Base-by-base conservation (phyloP, 352 stramenopile genomes). In the Aphanomyces astaci region DNA sequence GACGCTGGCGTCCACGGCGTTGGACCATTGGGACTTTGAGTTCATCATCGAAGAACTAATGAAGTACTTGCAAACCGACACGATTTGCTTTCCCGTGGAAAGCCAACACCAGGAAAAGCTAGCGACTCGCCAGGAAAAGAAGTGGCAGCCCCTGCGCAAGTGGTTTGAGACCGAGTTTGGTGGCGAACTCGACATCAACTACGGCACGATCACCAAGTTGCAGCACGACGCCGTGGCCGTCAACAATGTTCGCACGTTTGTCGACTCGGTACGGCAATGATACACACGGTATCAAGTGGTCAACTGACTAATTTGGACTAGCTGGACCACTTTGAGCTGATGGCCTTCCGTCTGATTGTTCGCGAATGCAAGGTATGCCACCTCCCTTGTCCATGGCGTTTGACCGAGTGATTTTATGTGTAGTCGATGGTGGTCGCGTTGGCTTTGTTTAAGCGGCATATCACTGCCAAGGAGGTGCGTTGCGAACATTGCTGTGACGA, bases 1-100 rank as follows among this genome's bases (percentile, higher is more conserved):
- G 87, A 86, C 87, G 67, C 78, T 95, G 46, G 85, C 81, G 39
- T 90, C 85, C 24, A 95, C 87, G 25, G 80, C 82, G 53, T 71
- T 95, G 51, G 87, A 95, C 64, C 66, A 93, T 49, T 71, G 71
- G 52, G 81, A 92, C 63, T 69, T 87, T 28, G 53, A 57, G 13
- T 36, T 66, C 31, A 71, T 71, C 53, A 73, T 94, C 32, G 70
- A 84, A 53, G 85, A 95, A 73, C 90, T 95, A 73, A 75, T 93
- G 75, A 85, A 92, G 71, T 95, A 93, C 72, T 69, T 95, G 63
- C 76, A 92, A 71, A 92, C 85, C 49, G 87, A 95, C 75, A 95
- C 86, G n/a, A 75, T 94, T n/a, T 94, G 86, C 79, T 94, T 91
- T 71, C 79, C 90, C 64, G 81, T 92, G 15, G 90, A 85, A 31